Evolutionary conservation across 1,139 yeast genomes (phyloP).

Genomic region (Tardiomyces depauwii): DNA sequence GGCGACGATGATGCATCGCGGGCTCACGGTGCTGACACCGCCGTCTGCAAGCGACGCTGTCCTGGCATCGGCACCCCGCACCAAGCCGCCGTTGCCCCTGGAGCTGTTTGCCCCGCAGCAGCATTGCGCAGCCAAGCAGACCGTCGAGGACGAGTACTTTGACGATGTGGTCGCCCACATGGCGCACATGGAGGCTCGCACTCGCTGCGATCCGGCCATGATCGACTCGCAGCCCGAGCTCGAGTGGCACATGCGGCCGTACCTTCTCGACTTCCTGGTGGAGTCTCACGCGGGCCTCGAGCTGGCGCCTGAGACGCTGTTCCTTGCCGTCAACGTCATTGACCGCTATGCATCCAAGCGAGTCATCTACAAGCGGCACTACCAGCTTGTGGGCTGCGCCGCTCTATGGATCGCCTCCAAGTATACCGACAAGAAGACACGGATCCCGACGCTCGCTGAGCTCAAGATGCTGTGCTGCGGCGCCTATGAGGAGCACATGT

Average conservation of each 20-base stretch:
- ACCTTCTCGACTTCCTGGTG: slow-evolving; percentile 66
- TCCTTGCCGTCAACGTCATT: slow-evolving; percentile 66
- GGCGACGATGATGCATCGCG: background rate
- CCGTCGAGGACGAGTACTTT: slow-evolving; percentile 19
- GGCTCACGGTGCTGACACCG: background rate
- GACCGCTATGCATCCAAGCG: slow-evolving; percentile 91
- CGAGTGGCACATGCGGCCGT: slow-evolving; percentile 91
- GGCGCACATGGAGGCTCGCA: slow-evolving; percentile 21
- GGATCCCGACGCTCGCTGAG: slow-evolving; percentile 76
- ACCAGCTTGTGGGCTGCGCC: slow-evolving; percentile 86
- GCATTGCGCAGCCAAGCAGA: slow-evolving; percentile 9
- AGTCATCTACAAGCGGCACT: slow-evolving; percentile 83
- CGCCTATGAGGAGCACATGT: slow-evolving; percentile 89
- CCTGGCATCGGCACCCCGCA: background rate
- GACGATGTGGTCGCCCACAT: slow-evolving; percentile 26
- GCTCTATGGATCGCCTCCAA: slow-evolving; percentile 95
- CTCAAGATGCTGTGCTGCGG: slow-evolving; percentile 71
- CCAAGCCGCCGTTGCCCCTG: background rate
- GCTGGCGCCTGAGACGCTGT: slow-evolving; percentile 74
- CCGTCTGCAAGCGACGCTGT: background rate
- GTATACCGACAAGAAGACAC: slow-evolving; percentile 80
- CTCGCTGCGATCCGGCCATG: slow-evolving; percentile 39
- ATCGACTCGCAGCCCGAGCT: slow-evolving; percentile 89
- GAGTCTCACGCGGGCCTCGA: slow-evolving; percentile 73
- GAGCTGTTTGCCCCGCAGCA: background rate